These are phyloP conservation scores for Saccharomyces cerevisiae DNA, from an alignment of 805 yeast genomes.

Conservation along the genomic window DNA sequence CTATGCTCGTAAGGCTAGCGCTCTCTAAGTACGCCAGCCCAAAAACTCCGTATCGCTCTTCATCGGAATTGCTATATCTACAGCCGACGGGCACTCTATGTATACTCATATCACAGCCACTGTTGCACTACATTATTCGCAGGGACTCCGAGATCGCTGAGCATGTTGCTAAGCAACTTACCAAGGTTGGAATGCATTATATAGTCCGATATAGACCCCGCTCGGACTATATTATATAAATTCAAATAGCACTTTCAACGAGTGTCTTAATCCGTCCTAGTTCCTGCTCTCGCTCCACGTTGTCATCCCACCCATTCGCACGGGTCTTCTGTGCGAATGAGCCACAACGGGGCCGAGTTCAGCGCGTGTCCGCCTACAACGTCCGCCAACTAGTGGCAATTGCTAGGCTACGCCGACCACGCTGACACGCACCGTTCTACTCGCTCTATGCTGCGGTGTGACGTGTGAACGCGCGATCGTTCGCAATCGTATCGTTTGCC, in stretches of 20 bases:
- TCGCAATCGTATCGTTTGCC: constrained; percentile 6
- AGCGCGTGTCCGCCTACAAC: background rate
- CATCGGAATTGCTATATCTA: background rate
- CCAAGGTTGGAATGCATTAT: background rate
- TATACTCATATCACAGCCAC: background rate
- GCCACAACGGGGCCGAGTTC: background rate
- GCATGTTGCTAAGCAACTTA: too few relatives aligned
- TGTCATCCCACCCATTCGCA: background rate
- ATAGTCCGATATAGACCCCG: background rate
- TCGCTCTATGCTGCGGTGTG: background rate
- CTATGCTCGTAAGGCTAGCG: background rate
- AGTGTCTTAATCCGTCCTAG: background rate
- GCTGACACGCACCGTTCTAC: background rate
- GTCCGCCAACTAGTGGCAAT: background rate
- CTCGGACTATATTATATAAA: background rate
- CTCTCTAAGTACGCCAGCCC: background rate
- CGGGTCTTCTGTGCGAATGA: background rate
- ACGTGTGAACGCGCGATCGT: background rate
- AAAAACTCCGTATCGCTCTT: too few relatives aligned
- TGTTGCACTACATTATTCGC: background rate
- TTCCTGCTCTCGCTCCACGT: background rate
- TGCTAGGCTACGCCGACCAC: background rate
- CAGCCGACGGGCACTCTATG: background rate
- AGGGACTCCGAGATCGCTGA: background rate
- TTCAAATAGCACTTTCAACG: too few relatives aligned